A percentile compares a stretch with the other conserved stretches of the same genome.
Evolutionary conservation across 306 rosid genomes (phyloP).

Genomic region (Vigna angularis): DNA sequence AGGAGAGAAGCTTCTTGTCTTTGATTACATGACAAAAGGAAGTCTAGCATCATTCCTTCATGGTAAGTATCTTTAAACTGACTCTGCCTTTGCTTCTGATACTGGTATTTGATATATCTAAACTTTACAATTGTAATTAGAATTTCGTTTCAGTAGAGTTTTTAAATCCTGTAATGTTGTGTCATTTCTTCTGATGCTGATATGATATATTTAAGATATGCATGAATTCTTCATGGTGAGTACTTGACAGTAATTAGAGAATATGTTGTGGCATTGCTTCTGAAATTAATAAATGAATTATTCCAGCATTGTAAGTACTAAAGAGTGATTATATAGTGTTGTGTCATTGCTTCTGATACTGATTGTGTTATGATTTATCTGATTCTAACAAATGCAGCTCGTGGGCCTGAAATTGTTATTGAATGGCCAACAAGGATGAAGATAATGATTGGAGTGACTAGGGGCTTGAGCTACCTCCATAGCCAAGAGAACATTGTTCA

Average conservation of each 20-base stretch:
- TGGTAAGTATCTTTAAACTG: constrained; percentile 55
- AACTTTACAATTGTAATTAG: constrained; percentile 45
- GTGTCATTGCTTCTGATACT: constrained; percentile 12
- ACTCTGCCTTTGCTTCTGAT: background rate
- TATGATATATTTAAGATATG: background rate
- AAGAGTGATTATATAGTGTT: background rate
- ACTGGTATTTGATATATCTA: background rate
- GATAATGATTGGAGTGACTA: constrained; percentile 71
- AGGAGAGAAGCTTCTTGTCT: constrained; percentile 83
- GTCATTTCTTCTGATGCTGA: background rate
- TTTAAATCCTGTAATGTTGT: no score
- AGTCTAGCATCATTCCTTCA: constrained; percentile 91
- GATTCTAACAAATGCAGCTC: constrained; percentile 57
- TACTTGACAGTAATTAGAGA: background rate
- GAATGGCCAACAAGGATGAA: constrained; percentile 93
- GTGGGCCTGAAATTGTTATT: constrained; percentile 71
- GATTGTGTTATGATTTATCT: background rate
- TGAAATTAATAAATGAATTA: constrained; percentile 43
- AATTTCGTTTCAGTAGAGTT: no score
- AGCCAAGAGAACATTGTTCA: constrained; percentile 68
- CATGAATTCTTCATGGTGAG: background rate
- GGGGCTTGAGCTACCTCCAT: constrained; percentile 68
- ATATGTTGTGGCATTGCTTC: background rate
- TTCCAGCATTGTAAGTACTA: constrained; percentile 72
- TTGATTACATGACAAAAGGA: constrained; percentile 86